Percentiles rank a stretch among this genome's conserved stretches.
These are phyloP conservation scores for Crucihimalaya himalaica DNA, from an alignment of 345 rosid genomes.

Conservation along the genomic window DNA sequence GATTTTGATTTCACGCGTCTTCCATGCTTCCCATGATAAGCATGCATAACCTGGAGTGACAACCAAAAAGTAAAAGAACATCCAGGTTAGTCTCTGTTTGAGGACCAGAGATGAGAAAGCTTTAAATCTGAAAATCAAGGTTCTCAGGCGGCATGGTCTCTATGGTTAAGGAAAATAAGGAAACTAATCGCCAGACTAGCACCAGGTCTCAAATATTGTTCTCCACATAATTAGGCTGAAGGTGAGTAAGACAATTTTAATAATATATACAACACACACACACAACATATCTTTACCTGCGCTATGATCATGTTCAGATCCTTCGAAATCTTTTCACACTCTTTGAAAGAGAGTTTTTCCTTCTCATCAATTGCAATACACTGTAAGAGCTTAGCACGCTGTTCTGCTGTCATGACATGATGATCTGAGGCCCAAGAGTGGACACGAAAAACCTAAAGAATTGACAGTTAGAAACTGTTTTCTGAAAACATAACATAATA, in stretches of 20 bases:
- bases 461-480: constrained; percentile 33
- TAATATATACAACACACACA: constrained; percentile 15
- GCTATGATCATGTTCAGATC: constrained; percentile 82
- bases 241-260: background rate
- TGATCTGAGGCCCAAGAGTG: constrained; percentile 76
- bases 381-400: constrained; percentile 68
- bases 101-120: no score
- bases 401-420: constrained; percentile 77
- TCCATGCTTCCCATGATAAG: constrained; percentile 62
- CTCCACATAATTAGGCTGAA: background rate
- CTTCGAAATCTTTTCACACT: constrained; percentile 77
- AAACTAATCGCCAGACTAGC: constrained; percentile 6
- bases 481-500: constrained; percentile 15
- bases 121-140: no score
- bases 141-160: background rate
- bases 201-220: constrained; percentile 6
- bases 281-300: constrained; percentile 56
- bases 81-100: no score
- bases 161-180: constrained; percentile 10
- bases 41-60: constrained; percentile 73
- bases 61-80: constrained; percentile 24
- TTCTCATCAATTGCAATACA: constrained; percentile 45
- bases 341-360: constrained; percentile 67
- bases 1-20: constrained; percentile 42
- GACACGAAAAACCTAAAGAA: constrained; percentile 65